Base-by-base conservation (phyloP, 2,329 filamentous ascomycete genomes). In the Aspergillus jensenii region DNA sequence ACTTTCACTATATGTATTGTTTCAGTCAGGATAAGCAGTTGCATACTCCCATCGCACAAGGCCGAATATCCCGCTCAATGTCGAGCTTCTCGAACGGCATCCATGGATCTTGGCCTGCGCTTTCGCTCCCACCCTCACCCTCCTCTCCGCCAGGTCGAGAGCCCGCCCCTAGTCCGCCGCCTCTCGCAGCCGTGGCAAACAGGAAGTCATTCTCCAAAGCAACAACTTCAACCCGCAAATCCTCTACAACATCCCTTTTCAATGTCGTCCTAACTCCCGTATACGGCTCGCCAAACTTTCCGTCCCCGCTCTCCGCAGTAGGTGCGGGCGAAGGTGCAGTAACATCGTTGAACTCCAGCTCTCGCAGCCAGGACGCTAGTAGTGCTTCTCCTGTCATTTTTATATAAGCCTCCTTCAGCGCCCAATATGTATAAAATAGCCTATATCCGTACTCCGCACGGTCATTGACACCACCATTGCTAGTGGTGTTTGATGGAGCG, bases 341-440 rank as follows among this genome's bases (percentile, higher is more conserved):
- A 1, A 88, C 85, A 55, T 84, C 77, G 58, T 77, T 77, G 64
- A 88, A 88, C 59, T 88, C 85, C 21, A 88, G 70, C 44, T 85
- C 77, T 55, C 79, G 78, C 35, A 88, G 74, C 86, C 85, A 88
- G 2, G 78, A 76, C 1, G 85, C 86, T 7, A 88, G 74, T 17
- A 88, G 71, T 0, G 84, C 86, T 67, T 88, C 85, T 6, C 86
- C 86, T 4, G 84, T 84, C 67, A 88, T 82, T 74, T 88, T 88
- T 68, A 88, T 83, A 70, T 87, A 88, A 1, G 86, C 84, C 67
- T 88, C 86, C 67, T 88, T 88, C 56, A 86, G 80, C 63, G 82
- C 84, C 82, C 85, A 88, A 66, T 82, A 86, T 0, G 84, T 81
- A 63, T 87, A 88, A 68, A 88, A 88, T 1, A 84, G 76, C 0